Percentiles rank a stretch among this genome's conserved stretches.
Conservation (phyloP, 1,284 basidiomycete species). For the Agroathelia rolfsii region DNA sequence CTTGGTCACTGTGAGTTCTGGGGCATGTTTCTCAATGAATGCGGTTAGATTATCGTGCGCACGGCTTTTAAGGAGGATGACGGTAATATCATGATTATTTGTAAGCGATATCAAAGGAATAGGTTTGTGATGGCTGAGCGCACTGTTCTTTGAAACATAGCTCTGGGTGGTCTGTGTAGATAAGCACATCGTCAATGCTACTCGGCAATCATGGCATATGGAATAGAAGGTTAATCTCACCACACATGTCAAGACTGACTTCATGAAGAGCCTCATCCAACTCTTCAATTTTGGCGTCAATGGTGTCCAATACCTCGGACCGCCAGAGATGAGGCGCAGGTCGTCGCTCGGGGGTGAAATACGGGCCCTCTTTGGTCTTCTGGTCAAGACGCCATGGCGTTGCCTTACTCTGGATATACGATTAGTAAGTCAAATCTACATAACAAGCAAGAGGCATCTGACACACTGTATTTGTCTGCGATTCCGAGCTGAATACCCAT, state of each 20-base stretch:
- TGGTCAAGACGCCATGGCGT: no score
- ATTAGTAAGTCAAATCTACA: no score
- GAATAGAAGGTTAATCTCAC: conserved; percentile 22
- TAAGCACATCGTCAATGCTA: not conserved
- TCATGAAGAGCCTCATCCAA: conserved; percentile 36
- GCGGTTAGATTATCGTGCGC: conserved; percentile 47
- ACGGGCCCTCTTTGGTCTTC: no score
- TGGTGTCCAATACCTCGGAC: conserved; percentile 27
- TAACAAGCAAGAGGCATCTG: no score
- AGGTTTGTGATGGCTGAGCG: conserved; percentile 12
- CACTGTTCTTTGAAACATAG: conserved; percentile 46
- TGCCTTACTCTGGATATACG: no score
- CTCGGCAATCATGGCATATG: not conserved
- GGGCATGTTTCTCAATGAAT: conserved; percentile 49
- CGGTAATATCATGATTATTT: no score
- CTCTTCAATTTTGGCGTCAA: conserved; percentile 36
- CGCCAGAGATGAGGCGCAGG: no score
- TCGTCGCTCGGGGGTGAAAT: no score
- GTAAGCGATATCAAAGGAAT: conserved; percentile 3
- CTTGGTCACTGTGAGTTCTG: conserved; percentile 52
- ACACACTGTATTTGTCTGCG: no score
- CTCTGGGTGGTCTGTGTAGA: conserved; percentile 48
- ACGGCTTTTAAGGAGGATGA: conserved; percentile 30
- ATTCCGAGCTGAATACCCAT: no score
- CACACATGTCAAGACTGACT: conserved; percentile 50